These are phyloP conservation scores for Xylaria sp. DNA, from an alignment of 2,329 filamentous ascomycete species.

Conservation along the genomic window DNA sequence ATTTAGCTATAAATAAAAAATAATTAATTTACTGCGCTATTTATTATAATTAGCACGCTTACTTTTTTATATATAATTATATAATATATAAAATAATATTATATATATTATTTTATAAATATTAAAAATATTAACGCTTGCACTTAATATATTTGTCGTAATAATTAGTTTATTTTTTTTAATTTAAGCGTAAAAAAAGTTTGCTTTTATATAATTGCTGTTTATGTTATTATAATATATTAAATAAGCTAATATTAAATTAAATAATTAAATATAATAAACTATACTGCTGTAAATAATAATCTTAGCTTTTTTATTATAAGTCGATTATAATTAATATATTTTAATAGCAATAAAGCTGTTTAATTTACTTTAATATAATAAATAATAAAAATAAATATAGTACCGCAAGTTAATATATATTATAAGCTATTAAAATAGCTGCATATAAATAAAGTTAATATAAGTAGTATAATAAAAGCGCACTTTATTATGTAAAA, in stretches of 20 bases:
- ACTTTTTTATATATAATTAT: background rate
- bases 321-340: background rate
- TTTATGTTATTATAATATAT: background rate
- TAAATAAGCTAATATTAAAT: background rate
- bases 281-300: background rate
- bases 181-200: background rate
- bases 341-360: background rate
- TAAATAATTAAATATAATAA: background rate
- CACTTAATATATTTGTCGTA: background rate
- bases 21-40: background rate
- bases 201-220: background rate
- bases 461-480: no score
- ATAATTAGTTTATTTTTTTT: background rate
- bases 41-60: background rate
- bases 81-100: background rate
- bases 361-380: background rate
- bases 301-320: background rate
- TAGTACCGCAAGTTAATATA: background rate
- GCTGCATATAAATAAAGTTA: no score
- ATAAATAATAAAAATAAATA: background rate
- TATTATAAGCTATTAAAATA: no score
- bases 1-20: background rate
- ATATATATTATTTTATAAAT: background rate
- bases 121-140: background rate
- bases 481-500: no score